Conservation (phyloP, 371 early-diverging fungal genomes). For the Basidiobolus meristosporus region DNA sequence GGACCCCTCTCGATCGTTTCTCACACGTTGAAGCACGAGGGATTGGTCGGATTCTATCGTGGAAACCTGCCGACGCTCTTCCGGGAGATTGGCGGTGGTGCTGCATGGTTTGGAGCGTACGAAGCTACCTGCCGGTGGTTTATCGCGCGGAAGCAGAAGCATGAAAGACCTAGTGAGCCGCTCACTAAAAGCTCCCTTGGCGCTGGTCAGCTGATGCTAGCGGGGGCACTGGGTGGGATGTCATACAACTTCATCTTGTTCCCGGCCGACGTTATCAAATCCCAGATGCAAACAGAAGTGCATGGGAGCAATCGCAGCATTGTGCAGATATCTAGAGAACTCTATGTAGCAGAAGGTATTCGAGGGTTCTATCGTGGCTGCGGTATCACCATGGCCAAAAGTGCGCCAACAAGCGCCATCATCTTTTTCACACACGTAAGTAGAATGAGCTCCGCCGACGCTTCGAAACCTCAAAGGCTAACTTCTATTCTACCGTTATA, state of each 20-base stretch:
- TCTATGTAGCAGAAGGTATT: conserved; percentile 65
- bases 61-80: conserved; percentile 79
- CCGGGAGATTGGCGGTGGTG: conserved; percentile 83
- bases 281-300: conserved; percentile 69
- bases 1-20: conserved; percentile 60
- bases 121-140: conserved; percentile 50
- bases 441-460: too few species aligned
- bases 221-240: conserved; percentile 87
- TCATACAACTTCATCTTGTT: conserved; percentile 75
- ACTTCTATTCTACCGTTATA: too few species aligned
- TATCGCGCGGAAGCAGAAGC: conserved; percentile 20
- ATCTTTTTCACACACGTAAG: conserved; percentile 77
- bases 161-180: background rate
- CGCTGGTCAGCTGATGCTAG: conserved; percentile 42
- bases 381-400: conserved; percentile 76
- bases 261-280: conserved; percentile 91
- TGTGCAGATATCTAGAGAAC: conserved; percentile 30
- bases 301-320: conserved; percentile 13
- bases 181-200: background rate
- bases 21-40: conserved; percentile 44
- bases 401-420: conserved; percentile 81
- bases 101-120: conserved; percentile 90
- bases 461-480: too few species aligned
- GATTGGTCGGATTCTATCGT: conserved; percentile 64
- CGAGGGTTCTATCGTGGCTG: conserved; percentile 82